Conservation (phyloP, 352 stramenopile genomes). For the Thraustochytrium striatum region DNA sequence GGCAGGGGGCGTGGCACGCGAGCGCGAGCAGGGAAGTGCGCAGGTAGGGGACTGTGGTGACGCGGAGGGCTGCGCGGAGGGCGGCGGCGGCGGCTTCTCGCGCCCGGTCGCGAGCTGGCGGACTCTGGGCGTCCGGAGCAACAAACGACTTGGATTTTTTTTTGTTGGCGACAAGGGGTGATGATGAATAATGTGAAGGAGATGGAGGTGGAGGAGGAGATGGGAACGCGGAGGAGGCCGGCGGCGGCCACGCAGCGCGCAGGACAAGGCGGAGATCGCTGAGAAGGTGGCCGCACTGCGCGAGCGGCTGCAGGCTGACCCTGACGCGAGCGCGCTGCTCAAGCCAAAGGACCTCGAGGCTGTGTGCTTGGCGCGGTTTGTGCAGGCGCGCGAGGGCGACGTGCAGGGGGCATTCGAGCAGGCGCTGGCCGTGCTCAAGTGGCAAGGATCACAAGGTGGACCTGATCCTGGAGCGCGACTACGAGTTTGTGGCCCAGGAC, state of each 20-base stretch:
- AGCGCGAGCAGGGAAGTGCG: too few species aligned
- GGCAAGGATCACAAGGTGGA: conserved; percentile 41
- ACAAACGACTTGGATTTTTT: too few species aligned
- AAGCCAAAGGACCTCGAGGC: conserved; percentile 13
- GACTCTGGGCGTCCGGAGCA: too few species aligned
- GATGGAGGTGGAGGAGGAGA: too few species aligned
- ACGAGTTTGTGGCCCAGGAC: conserved; percentile 44
- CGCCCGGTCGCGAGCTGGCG: too few species aligned
- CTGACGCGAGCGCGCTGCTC: not conserved
- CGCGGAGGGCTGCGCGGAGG: too few species aligned
- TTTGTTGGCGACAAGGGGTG: too few species aligned
- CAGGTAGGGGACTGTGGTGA: too few species aligned
- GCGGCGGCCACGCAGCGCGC: not conserved
- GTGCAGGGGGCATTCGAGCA: conserved; percentile 29
- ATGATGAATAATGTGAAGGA: too few species aligned
- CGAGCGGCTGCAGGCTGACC: not conserved
- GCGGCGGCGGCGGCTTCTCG: too few species aligned
- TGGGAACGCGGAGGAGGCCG: too few species aligned
- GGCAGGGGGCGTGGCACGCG: too few species aligned
- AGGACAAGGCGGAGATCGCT: not conserved
- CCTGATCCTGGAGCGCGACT: conserved; percentile 37
- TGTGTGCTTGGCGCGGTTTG: not conserved
- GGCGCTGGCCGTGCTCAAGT: conserved; percentile 19
- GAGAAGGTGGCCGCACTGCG: conserved; percentile 1
- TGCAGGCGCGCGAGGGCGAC: conserved; percentile 30